Base-by-base conservation (phyloP, 441 rosid species). In the Euphorbia schlechtendalii region DNA sequence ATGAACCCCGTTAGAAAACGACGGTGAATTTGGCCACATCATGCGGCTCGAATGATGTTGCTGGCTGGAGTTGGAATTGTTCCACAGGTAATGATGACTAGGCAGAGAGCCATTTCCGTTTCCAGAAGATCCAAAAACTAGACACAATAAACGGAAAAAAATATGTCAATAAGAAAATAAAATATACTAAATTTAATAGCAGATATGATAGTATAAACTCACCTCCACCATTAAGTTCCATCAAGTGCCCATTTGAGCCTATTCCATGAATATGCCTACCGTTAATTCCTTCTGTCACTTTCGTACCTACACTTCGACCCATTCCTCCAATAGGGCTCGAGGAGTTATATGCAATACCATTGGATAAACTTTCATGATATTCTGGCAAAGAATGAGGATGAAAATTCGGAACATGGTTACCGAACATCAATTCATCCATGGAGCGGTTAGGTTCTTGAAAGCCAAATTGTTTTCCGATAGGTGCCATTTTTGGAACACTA, bases 211-310 rank as follows among this genome's bases (percentile, higher is more conserved):
- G 70, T 53, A 62, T 15, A 66, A 77, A 82, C 88, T 76, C 81
- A 94, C 99, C 88, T 36, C 86, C 89, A 72, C 88, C 84, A 64
- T 73, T 82, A 68, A 80, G 81, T 65, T 88, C 89, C 82, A 81
- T 71, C 64, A 78, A 64, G 62, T 74, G 86, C 53, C 90, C 86
- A 64, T 89, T 86, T 32, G 85, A 75, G 67, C 78, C 77, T 51
- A 78, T 73, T 78, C 86, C 87, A 40, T 70, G 83, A 69, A 77
- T 72, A 62, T 82, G 84, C 74, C 83, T 80, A 63, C 64, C 69
- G 73, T 83, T 84, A 73, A 82, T 78, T 64, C 84, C 90, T 69
- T 83, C 96, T 22, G 81, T 74, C 67, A 84, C 71, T 76, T 74
- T 79, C 56, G 88, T 64, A 73, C 87, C 76, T n/a, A 68, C 70